A percentile compares a stretch with the other conserved stretches of the same genome.
phyloP scores from a whole-genome alignment of 176 grass and related monocot species.

The Stipa capillata region DNA sequence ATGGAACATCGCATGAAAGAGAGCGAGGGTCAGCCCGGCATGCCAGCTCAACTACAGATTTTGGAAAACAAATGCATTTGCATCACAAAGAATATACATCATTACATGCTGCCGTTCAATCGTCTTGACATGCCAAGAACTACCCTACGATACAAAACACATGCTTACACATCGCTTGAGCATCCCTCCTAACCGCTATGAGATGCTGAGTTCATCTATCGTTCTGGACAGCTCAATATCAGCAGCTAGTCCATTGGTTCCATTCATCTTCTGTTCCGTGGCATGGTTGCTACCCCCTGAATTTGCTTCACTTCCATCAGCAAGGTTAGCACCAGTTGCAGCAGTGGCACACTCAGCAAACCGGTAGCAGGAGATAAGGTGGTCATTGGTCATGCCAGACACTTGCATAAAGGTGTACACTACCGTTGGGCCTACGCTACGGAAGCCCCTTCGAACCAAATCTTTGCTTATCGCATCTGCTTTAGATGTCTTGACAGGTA shows the following conservation, averaged over 20 bases:
- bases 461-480: constrained; percentile 97
- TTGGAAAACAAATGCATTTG: constrained; percentile 12
- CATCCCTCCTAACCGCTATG: constrained; percentile 37
- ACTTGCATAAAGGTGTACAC: constrained; percentile 96
- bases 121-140: constrained; percentile 10
- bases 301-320: constrained; percentile 19
- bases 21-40: not conserved
- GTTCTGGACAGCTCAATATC: constrained; percentile 32
- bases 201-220: constrained; percentile 67
- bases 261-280: constrained; percentile 33
- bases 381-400: constrained; percentile 85
- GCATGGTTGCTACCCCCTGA: constrained; percentile 1
- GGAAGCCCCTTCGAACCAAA: constrained; percentile 74
- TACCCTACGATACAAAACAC: constrained; percentile 36
- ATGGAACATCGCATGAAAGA: too few relatives aligned
- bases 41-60: not conserved
- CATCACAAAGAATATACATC: constrained; percentile 56
- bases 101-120: constrained; percentile 37
- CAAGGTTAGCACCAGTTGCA: constrained; percentile 4
- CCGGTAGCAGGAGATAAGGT: constrained; percentile 76
- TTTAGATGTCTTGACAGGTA: constrained; percentile 81
- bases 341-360: constrained; percentile 50
- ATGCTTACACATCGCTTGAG: constrained; percentile 15
- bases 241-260: constrained; percentile 22
- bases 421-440: constrained; percentile 77